These are phyloP conservation scores for Exophiala phaeomuriformis DNA, from an alignment of 2,329 filamentous ascomycete species.

Conservation along the genomic window DNA sequence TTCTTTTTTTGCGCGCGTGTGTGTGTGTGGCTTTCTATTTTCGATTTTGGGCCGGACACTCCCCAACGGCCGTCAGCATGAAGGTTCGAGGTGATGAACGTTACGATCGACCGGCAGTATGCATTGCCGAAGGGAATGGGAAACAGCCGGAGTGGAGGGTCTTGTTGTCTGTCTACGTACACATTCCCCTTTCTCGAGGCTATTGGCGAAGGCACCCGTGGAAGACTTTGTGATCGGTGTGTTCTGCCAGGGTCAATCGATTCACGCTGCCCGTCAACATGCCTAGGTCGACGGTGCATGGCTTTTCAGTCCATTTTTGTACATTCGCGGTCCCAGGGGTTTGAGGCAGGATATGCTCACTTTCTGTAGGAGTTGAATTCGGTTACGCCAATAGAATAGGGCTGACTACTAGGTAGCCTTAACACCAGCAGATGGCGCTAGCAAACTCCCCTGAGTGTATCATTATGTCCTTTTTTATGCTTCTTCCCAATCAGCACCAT, in stretches of 20 bases:
- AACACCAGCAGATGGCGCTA: neutral
- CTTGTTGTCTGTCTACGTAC: constrained; percentile 8
- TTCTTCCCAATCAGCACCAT: too few relatives aligned
- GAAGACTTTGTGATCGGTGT: neutral
- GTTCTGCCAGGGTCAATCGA: neutral
- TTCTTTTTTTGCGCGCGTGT: constrained; percentile 5
- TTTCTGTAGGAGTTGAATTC: neutral
- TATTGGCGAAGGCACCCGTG: neutral
- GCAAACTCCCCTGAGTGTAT: too few relatives aligned
- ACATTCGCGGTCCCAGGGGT: constrained; percentile 17
- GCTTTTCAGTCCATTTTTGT: constrained; percentile 9
- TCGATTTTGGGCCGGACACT: constrained; percentile 2
- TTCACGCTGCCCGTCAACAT: neutral
- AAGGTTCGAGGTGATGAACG: constrained; percentile 18
- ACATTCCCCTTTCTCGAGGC: constrained; percentile 6
- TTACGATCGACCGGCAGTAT: constrained; percentile 17
- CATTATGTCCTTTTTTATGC: too few relatives aligned
- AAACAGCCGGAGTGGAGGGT: constrained; percentile 6
- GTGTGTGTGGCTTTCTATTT: constrained; percentile 9
- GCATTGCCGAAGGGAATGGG: constrained; percentile 11
- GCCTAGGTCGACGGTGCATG: neutral
- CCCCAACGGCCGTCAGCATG: constrained; percentile 6
- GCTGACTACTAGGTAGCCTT: neutral
- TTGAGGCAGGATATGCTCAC: constrained; percentile 9
- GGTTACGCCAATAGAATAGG: neutral